Percentiles rank a stretch among this genome's conserved stretches.
Evolutionary conservation across 768 basidiomycete genomes (phyloP).

Genomic region (Pulveroboletus sp.): DNA sequence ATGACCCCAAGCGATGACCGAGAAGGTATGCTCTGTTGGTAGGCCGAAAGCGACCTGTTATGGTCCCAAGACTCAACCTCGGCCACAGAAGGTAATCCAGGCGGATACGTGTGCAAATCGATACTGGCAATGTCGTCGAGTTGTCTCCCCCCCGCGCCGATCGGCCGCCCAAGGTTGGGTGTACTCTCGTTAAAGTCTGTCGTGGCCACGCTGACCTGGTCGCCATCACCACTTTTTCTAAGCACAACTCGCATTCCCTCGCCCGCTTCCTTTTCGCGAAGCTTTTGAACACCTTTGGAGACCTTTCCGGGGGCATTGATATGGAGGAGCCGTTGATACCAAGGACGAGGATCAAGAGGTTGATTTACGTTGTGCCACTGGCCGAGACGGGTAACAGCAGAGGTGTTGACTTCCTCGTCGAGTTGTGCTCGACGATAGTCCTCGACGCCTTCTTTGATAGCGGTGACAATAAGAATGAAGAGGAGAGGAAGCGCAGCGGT

Average conservation of each 20-base stretch:
- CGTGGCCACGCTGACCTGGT: conserved; percentile 39
- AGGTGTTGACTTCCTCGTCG: conserved; percentile 94
- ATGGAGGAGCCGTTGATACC: conserved; percentile 69
- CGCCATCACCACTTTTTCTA: conserved; percentile 36
- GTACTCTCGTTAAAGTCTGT: conserved; percentile 42
- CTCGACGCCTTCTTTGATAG: conserved; percentile 93
- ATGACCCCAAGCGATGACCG: conserved; percentile 65
- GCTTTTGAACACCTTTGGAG: conserved; percentile 77
- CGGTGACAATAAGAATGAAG: conserved; percentile 85
- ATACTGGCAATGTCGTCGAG: conserved; percentile 68
- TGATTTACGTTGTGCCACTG: conserved; percentile 91
- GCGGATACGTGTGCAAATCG: conserved; percentile 63
- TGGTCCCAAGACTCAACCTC: conserved; percentile 36
- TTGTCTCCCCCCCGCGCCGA: conserved; percentile 44
- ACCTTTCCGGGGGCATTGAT: conserved; percentile 69
- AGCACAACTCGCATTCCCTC: conserved; percentile 62
- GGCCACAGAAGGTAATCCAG: conserved; percentile 30
- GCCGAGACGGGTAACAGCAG: conserved; percentile 83
- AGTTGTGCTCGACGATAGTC: conserved; percentile 86
- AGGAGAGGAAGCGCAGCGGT: conserved; percentile 81
- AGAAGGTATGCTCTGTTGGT: conserved; percentile 55
- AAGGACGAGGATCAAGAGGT: conserved; percentile 67
- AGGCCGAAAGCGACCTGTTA: conserved; percentile 38
- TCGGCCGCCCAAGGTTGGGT: conserved; percentile 32
- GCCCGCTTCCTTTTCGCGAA: conserved; percentile 78